Base-by-base conservation (phyloP, 2,329 filamentous ascomycete species). In the Apiospora sp. region DNA sequence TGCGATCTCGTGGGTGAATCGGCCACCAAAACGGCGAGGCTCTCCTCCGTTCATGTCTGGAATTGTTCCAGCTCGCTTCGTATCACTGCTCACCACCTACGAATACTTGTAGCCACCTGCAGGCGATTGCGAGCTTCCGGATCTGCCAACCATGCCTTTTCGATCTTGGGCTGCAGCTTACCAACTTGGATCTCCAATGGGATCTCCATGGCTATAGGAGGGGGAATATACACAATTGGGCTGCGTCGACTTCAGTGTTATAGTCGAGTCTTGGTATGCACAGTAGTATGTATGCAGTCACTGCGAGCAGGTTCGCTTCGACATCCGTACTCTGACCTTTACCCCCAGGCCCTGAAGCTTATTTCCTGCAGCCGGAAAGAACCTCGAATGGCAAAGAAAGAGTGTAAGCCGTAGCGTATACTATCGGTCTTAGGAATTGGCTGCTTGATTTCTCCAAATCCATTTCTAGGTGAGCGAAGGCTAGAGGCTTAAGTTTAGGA, bases 1-100 rank as follows among this genome's bases (percentile, higher is more conserved):
- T 64, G 58, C 58, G 58, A 64, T 64, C 58, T 24, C 49, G 46
- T n/a, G 46, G 22, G n/a, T 51, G 49, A 51, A 51, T 51, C n/a
- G 49, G n/a, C 49, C 24, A 51, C 49, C 49, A 49, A 49, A 51
- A 24, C 49, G 49, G 4, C 49, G n/a, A 51, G 24, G 49, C 49
- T 27, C 22, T 48, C 4, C 44, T 51, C 49, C 27, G 49, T 13
- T 51, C n/a, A 51, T 51, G 13, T 51, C n/a, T 51, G 12, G n/a
- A 51, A 51, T 22, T 27, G n/a, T 51, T n/a, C 48, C 48, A n/a
- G 48, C n/a, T 12, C 22, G n/a, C 22, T 24, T 49, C 48, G n/a
- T 24, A n/a, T 49, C 46, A n/a, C 10, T 6, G 3, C n/a, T 14
- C 14, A 22, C 24, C 49, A 14, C 49, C n/a, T 10, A 51, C n/a